Conservation (phyloP, 352 stramenopile genomes). For the Aphanomyces stellatus region DNA sequence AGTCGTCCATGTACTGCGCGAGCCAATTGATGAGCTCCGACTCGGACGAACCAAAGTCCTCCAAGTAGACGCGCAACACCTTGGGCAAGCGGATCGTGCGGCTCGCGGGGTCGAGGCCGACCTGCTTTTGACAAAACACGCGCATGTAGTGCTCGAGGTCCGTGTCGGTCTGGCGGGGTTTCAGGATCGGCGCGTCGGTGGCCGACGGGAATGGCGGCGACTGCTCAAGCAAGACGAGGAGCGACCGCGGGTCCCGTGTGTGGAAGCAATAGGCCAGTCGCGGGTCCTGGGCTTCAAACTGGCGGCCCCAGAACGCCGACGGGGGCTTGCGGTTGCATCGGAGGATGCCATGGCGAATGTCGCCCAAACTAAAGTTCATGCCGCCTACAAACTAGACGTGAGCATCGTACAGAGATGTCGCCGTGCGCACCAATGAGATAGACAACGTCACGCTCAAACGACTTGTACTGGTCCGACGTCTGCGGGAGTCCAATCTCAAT, state of each 20-base stretch:
- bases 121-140: slow-evolving; percentile 56
- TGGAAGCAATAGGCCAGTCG: slow-evolving; percentile 80
- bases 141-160: slow-evolving; percentile 75
- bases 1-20: slow-evolving; percentile 73
- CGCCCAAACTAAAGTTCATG: slow-evolving; percentile 66
- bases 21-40: slow-evolving; percentile 81
- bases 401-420: background rate
- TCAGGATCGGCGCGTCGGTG: slow-evolving; percentile 64
- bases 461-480: slow-evolving; percentile 71
- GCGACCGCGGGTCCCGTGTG: slow-evolving; percentile 73
- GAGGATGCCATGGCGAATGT: slow-evolving; percentile 83
- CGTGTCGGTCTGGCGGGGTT: slow-evolving; percentile 74
- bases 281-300: slow-evolving; percentile 70
- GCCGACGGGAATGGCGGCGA: slow-evolving; percentile 47
- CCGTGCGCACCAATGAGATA: slow-evolving; percentile 53
- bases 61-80: slow-evolving; percentile 73
- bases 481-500: slow-evolving; percentile 81
- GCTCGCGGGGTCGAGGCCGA: slow-evolving; percentile 45
- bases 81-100: slow-evolving; percentile 60
- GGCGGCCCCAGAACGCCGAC: slow-evolving; percentile 80
- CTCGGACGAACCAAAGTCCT: slow-evolving; percentile 81
- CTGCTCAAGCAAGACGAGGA: slow-evolving; percentile 76
- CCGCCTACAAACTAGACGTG: slow-evolving; percentile 29
- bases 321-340: slow-evolving; percentile 82
- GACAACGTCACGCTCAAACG: slow-evolving; percentile 73